Percentiles rank a stretch among this genome's conserved stretches.
phyloP scores from a whole-genome alignment of 495 filamentous ascomycete genomes.

The Tuber magnatum region DNA sequence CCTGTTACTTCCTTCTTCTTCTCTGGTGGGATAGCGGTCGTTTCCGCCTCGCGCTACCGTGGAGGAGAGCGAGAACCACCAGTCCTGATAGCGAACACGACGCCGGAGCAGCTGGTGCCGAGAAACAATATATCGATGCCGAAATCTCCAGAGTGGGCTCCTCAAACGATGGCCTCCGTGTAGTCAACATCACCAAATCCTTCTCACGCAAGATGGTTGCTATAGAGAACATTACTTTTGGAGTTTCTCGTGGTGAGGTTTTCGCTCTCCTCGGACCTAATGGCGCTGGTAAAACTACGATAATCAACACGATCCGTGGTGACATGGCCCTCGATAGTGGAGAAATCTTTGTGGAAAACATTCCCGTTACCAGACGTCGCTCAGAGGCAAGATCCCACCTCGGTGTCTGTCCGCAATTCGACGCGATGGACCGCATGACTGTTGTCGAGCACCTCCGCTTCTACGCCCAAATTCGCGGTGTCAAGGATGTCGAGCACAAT shows the following conservation, averaged over 20 bases:
- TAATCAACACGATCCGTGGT: conserved; percentile 76
- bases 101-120: conserved; percentile 18
- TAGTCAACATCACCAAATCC: conserved; percentile 66
- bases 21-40: conserved; percentile 64
- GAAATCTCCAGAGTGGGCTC: conserved; percentile 49
- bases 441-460: conserved; percentile 64
- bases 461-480: conserved; percentile 65
- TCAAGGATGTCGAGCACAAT: conserved; percentile 57
- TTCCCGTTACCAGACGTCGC: conserved; percentile 58
- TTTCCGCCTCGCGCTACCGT: conserved; percentile 47
- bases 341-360: conserved; percentile 68
- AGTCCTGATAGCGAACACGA: conserved; percentile 43
- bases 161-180: conserved; percentile 60
- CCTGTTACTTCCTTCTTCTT: conserved; percentile 59
- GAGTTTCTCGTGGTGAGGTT: conserved; percentile 65
- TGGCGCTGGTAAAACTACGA: conserved; percentile 80
- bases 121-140: conserved; percentile 45
- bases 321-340: conserved; percentile 62
- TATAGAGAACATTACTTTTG: conserved; percentile 75
- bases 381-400: conserved; percentile 61
- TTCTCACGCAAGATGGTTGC: conserved; percentile 61
- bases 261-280: conserved; percentile 85
- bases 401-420: conserved; percentile 72
- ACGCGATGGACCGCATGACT: conserved; percentile 60
- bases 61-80: conserved; percentile 46